Evolutionary conservation across 257 asterid species (phyloP), one percentile per base, ranked within the genome.

Genomic region (Solanum etuberosum): DNA sequence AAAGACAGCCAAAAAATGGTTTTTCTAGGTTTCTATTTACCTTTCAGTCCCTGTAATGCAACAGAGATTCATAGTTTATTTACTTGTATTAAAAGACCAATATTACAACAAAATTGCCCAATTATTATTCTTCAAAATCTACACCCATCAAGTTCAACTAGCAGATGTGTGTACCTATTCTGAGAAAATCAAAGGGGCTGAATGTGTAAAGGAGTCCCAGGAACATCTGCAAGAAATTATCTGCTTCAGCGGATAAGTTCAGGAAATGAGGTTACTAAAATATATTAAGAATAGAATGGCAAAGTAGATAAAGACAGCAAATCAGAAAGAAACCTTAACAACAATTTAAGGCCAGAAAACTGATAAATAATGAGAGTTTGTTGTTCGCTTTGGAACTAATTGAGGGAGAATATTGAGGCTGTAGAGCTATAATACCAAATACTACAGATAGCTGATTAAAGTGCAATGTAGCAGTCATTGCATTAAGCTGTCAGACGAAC

Each of bases 111-210:
- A 78, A 43, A 27, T 15, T 27, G 16, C 40, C 31, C 34, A 78
- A 78, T 21, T 23, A 43, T 46, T 46, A 35, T 20, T 35, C 37
- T 76, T 37, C 37, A 23, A 15, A 42, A 20, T 48, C 21, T 37
- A 25, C 63, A 5, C 63, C 67, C 57, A 85, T 83, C 29, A 63
- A 27, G 81, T 57, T 74, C 61, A 78, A 87, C 25, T 54, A 76
- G 72, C 29, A 46, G 48, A 84, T 48, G 32, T 84, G 23, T 83
- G 83, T 92, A 95, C 98, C 97, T 92, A 92, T 88, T 71, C 81
- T 93, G 76, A 94, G 94, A 89, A 94, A 93, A 90, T 95, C 97
- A 35, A 92, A 88, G 83, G 98, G 98, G 92, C 92, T 72, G 89
- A 91, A 20, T 16, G 95, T 90, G 93, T 90, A 93, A n/a, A 95